These are phyloP conservation scores for Amylocystis lapponica DNA, from an alignment of 768 basidiomycete genomes.

Conservation along the genomic window DNA sequence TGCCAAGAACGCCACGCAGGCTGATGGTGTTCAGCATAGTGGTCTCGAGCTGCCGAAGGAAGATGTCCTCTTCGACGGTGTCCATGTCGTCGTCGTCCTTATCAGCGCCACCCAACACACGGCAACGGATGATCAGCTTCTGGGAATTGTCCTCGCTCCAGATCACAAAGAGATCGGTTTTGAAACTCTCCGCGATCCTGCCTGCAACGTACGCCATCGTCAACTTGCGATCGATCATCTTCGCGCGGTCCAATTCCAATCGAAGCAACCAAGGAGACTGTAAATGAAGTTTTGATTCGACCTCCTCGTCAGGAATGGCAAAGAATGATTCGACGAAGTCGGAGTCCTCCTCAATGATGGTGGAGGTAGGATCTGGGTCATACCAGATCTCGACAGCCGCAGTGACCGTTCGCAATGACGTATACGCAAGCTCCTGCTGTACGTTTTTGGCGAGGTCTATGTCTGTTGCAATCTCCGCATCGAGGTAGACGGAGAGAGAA, in stretches of 20 bases:
- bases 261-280: conserved; percentile 98
- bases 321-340: conserved; percentile 99
- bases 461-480: conserved; percentile 60
- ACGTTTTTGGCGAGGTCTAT: conserved; percentile 74
- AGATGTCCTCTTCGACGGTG: conserved; percentile 85
- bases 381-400: conserved; percentile 97
- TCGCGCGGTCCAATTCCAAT: conserved; percentile 91
- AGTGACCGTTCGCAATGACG: conserved; percentile 89
- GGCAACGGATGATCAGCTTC: conserved; percentile 94
- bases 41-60: conserved; percentile 92
- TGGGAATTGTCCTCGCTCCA: conserved; percentile 99
- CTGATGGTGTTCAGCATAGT: conserved; percentile 95
- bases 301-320: conserved; percentile 96
- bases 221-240: conserved; percentile 96
- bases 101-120: conserved; percentile 78
- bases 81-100: conserved; percentile 81
- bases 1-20: conserved; percentile 86
- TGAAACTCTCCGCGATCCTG: conserved; percentile 91
- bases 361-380: conserved; percentile 86
- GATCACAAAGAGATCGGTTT: conserved; percentile 94
- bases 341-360: conserved; percentile 93
- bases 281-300: conserved; percentile 82
- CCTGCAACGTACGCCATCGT: conserved; percentile 93
- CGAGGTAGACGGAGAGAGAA: conserved; percentile 87
- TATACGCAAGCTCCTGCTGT: conserved; percentile 90